Base-by-base conservation (phyloP, 306 rosid genomes). In the Lathyrus oleraceus region DNA sequence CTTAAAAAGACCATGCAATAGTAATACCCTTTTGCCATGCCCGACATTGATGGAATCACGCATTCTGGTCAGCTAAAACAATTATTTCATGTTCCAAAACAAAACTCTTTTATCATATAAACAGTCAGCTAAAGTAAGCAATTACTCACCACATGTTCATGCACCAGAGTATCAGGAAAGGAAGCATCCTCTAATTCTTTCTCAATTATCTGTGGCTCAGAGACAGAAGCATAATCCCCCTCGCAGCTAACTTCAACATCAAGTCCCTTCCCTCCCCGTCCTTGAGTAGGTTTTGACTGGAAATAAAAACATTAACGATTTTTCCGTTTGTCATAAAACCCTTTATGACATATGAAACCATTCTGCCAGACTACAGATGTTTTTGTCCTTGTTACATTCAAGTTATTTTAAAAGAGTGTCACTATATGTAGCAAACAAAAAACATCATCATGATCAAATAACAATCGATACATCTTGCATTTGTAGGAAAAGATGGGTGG, bases 231-330 rank as follows among this genome's bases (percentile, higher is more conserved):
- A 83, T 87, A 81, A 52, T 85, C 97, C 76, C 86, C 97, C 60
- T 87, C 96, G 74, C 80, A 76, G 72, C 82, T 80, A 74, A 61
- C 64, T 72, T 93, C 98, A 76, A 85, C 87, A 65, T 88, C 93
- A 75, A 67, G 79, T 61, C 96, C 97, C 84, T 87, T 94, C 79
- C 81, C 90, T 6, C 87, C 97, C 32, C 90, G 81, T 35, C 71
- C 86, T 73, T 80, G 96, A 69, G 80, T 71, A 68, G 86, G 80
- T 79, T 90, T 94, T 65, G 89, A 75, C 97, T 94, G 87, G 16
- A 66, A 78, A 83, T 10, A 61, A 39, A 42, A 16, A 56, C 14
- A 35, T 17, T 25, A 10, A 47, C 54, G 23, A 62, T 42, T 39
- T 65, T 25, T 45, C 35, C n/a, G 4, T 67, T 25, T 28, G 59